Evolutionary conservation across 2,329 filamentous ascomycete genomes (phyloP), one percentile per base, ranked within the genome.

Genomic region (Alternaria panax): DNA sequence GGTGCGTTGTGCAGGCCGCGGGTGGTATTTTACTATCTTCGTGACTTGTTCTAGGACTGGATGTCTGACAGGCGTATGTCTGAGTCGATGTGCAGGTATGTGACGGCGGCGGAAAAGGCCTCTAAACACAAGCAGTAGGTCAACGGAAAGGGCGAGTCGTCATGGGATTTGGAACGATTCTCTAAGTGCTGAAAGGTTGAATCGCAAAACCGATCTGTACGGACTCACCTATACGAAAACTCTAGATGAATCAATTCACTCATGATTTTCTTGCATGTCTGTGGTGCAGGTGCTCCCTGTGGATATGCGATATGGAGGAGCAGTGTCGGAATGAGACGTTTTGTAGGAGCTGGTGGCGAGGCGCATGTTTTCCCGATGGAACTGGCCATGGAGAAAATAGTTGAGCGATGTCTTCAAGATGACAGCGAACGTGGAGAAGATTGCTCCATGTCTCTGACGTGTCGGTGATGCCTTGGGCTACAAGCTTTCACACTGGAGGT

Each of bases 391-490:
- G 18, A 40, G 12, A 20, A 9, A 12, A 22, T 12, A 9, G 16
- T 9, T 5, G 6, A 24, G 38, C 20, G 12, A 11, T 20, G 16
- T 24, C 38, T 41, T 24, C 38, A 41, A 24, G 0, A 41, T 24
- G 38, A 41, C 38, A 41, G 20, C 38, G 24, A 41, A 41, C 38
- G 20, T 24, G 20, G 38, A 41, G 20, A 41, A 20, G 38, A 12
- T 24, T 24, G 6, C 16, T 24, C 12, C 24, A 16, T 24, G 38
- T 34, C 32, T 47, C 52, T 59, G 57, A 59, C 57, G 57, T 56
- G 57, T 51, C 57, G 46, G 27, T 41, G 32, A 46, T 50, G 27
- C 45, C 55, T n/a, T 36, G 11, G n/a, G 27, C 42, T 16, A 20
- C 18, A 18, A 43, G 12, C 27, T 7, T 34, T 22, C 16, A 11